Evolutionary conservation across 2,329 filamentous ascomycete genomes (phyloP).

Genomic region (Penicillium nordicum): DNA sequence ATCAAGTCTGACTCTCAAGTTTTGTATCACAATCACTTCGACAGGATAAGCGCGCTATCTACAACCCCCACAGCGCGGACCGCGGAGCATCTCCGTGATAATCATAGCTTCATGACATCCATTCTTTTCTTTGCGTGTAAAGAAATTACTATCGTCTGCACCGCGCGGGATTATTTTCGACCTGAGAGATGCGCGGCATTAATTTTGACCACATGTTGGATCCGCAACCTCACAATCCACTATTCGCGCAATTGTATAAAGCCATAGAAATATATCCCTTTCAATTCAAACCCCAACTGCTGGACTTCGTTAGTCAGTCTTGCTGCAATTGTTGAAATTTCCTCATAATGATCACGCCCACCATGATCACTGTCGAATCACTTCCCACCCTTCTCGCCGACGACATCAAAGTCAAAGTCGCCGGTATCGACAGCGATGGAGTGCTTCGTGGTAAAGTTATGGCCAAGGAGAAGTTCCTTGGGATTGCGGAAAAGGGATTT

Average conservation of each 20-base stretch:
- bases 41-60: slow-evolving; percentile 9
- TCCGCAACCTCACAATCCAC: not conserved
- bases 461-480: slow-evolving; percentile 87
- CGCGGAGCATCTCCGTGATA: slow-evolving; percentile 8
- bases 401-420: slow-evolving; percentile 79
- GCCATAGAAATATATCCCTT: not conserved
- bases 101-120: not conserved
- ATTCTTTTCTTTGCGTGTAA: not conserved
- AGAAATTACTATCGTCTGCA: not conserved
- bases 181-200: not conserved
- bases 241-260: slow-evolving; percentile 8
- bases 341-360: slow-evolving; percentile 8
- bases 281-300: not conserved
- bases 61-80: slow-evolving; percentile 16
- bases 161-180: not conserved
- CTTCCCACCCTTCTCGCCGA: slow-evolving; percentile 63
- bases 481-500: slow-evolving; percentile 71
- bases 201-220: not conserved
- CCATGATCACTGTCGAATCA: slow-evolving; percentile 53
- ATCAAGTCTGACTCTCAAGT: not conserved
- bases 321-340: not conserved
- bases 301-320: not conserved
- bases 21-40: not conserved
- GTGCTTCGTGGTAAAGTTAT: slow-evolving; percentile 83
- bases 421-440: slow-evolving; percentile 80